Base-by-base conservation (phyloP, 73 alveolate genomes). In the Tetrahymena elliotti region DNA sequence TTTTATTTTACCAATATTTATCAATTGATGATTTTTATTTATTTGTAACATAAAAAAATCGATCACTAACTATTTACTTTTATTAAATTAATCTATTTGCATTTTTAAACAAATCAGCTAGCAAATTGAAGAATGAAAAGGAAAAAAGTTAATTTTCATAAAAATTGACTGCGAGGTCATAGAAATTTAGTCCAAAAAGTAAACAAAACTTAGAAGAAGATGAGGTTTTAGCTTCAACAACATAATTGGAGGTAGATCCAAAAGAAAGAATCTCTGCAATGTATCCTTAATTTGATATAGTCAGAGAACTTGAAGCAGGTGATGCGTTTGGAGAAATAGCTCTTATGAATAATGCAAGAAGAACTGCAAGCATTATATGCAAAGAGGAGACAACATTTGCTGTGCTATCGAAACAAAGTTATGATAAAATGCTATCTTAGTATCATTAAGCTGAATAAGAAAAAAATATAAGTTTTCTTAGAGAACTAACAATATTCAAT, bases 261-360 rank as follows among this genome's bases (percentile, higher is more conserved):
- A 83, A 83, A 33, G 96, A 94, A 53, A 83, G 38, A 38, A 40
- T 94, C n/a, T 24, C 94, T 5, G 39, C 41, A 20, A 52, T 92
- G 54, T 94, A 84, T 84, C 39, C 52, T 37, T 97, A 95, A 84
- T 96, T 93, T 36, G 96, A 94, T 83, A 94, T 95, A 68, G 98
- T 98, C 24, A 96, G 97, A 93, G 96, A 96, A 36, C 95, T 99
- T 36, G 95, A 88, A 13, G 97, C 97, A 13, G 99, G 99, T 35
- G 98, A 96, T 84, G 96, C 97, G 16, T 99, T 99, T 84, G 99
- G 99, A 9, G 99, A 99, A 95, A 93, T 99, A n/a, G 99, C 99
- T 38, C 94, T 99, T 35, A 93, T 98, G 10, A 97, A 98, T 92
- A 95, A 96, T 82, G 96, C 97, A 53, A 97, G 96, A 84, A 96